Evolutionary conservation across 148 eudicot genomes (phyloP).

Genomic region (Fagopyrum tataricum): DNA sequence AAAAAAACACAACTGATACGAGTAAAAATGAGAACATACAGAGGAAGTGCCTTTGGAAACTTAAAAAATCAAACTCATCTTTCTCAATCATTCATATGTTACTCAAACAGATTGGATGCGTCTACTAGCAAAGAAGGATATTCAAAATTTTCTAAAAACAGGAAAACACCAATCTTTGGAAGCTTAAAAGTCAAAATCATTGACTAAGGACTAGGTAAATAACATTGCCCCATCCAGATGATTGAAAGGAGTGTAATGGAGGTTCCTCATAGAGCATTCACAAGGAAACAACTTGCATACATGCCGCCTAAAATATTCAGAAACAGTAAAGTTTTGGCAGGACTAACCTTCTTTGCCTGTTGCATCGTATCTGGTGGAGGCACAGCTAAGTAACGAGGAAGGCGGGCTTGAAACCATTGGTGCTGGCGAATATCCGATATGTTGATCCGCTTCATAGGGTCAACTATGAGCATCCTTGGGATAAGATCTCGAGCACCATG

Average conservation of each 20-base stretch:
- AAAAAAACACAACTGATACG: neutral
- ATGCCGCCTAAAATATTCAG: neutral
- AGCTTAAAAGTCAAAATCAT: neutral
- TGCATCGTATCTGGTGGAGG: slow-evolving; percentile 94
- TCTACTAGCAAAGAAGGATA: neutral
- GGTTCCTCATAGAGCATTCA: neutral
- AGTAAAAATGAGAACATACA: neutral
- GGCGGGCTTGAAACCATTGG: slow-evolving; percentile 89
- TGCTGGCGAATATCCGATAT: slow-evolving; percentile 88
- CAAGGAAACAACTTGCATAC: neutral
- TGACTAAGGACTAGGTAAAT: neutral
- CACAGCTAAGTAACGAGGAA: slow-evolving; percentile 92
- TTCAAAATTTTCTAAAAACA: neutral
- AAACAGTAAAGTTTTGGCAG: neutral
- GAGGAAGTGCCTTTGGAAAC: no score
- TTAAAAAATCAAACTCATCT: neutral
- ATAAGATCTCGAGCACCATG: slow-evolving; percentile 86
- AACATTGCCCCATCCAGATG: neutral
- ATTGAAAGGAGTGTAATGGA: neutral
- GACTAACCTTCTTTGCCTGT: slow-evolving; percentile 80
- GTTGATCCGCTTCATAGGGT: slow-evolving; percentile 87
- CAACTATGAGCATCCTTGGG: slow-evolving; percentile 94
- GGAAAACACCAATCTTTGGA: neutral
- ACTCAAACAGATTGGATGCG: neutral
- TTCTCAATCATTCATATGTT: slow-evolving; percentile 1